Percentiles rank a stretch among this genome's conserved stretches.
These are phyloP conservation scores for Umbelopsis isabellina DNA, from an alignment of 192 early-diverging fungal species.

Conservation along the genomic window DNA sequence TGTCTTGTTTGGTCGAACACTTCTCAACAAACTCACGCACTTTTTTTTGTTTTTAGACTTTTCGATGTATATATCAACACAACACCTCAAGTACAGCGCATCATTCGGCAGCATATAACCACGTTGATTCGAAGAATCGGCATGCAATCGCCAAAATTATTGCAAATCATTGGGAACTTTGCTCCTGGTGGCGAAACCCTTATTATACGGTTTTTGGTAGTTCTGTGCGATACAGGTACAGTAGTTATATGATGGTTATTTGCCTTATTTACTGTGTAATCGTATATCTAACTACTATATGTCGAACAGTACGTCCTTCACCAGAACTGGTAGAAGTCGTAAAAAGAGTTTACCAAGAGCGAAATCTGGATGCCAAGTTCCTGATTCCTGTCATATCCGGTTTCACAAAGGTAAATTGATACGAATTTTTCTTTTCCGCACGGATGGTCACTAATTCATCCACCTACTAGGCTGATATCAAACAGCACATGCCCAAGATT, in stretches of 20 bases:
- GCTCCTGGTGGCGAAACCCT: conserved; percentile 74
- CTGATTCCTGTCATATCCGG: conserved; percentile 68
- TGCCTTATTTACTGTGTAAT: too few species aligned
- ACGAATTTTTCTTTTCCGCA: background rate
- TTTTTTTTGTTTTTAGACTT: conserved; percentile 42
- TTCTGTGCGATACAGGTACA: conserved; percentile 64
- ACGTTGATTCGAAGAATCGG: conserved; percentile 70
- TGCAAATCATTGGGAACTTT: conserved; percentile 63
- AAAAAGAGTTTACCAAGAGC: conserved; percentile 49
- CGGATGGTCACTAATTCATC: background rate
- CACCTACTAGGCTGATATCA: conserved; percentile 51
- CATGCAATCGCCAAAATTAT: conserved; percentile 55
- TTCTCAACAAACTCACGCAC: background rate
- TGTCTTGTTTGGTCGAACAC: background rate
- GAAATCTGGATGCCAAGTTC: conserved; percentile 66
- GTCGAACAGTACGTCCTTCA: conserved; percentile 39
- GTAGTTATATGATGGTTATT: background rate
- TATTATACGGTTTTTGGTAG: conserved; percentile 61
- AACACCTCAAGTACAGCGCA: conserved; percentile 45
- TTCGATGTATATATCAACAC: conserved; percentile 51
- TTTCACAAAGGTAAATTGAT: conserved; percentile 57
- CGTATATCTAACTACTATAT: background rate
- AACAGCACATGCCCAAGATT: conserved; percentile 62
- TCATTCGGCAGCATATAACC: conserved; percentile 60
- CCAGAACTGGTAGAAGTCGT: conserved; percentile 61